Conservation (phyloP, 2,329 filamentous ascomycete genomes). For the Dactylonectria macrodidyma region DNA sequence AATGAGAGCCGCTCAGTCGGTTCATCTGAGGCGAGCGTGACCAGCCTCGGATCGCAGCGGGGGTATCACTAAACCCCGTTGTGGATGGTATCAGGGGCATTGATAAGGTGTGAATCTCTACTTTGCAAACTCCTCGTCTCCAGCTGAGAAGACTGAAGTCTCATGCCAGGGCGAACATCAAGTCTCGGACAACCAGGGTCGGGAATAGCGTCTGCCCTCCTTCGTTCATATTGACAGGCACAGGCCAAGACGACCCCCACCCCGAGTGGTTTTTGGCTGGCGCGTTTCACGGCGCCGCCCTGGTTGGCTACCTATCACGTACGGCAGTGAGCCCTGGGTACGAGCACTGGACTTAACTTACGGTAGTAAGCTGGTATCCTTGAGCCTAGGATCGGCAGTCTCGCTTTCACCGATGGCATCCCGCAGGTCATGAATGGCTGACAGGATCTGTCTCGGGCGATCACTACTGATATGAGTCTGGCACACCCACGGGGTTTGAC, state of each 20-base stretch:
- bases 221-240: conserved; percentile 2
- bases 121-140: conserved; percentile 4
- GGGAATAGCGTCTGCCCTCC: conserved; percentile 11
- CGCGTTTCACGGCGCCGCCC: conserved; percentile 30
- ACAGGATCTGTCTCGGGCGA: conserved; percentile 38
- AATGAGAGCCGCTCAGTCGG: conserved; percentile 19
- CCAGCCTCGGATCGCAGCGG: conserved; percentile 15
- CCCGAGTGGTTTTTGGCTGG: conserved; percentile 14
- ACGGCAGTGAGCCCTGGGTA: conserved; percentile 23
- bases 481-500: conserved; percentile 23
- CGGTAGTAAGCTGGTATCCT: conserved; percentile 27
- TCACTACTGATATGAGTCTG: conserved; percentile 41
- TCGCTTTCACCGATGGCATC: conserved; percentile 43
- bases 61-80: conserved; percentile 11
- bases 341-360: conserved; percentile 27
- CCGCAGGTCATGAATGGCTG: conserved; percentile 37
- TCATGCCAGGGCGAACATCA: conserved; percentile 29
- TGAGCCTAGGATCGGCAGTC: conserved; percentile 43
- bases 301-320: conserved; percentile 2
- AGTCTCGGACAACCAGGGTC: conserved; percentile 25
- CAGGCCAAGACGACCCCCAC: conserved; percentile 26
- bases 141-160: conserved; percentile 24
- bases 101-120: conserved; percentile 19
- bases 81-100: conserved; percentile 11
- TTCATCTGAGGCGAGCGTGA: conserved; percentile 14